A percentile compares a stretch with the other conserved stretches of the same genome.
These are phyloP conservation scores for Erythrobasidium hasegawianum DNA, from an alignment of 1,284 basidiomycete species.

Conservation along the genomic window DNA sequence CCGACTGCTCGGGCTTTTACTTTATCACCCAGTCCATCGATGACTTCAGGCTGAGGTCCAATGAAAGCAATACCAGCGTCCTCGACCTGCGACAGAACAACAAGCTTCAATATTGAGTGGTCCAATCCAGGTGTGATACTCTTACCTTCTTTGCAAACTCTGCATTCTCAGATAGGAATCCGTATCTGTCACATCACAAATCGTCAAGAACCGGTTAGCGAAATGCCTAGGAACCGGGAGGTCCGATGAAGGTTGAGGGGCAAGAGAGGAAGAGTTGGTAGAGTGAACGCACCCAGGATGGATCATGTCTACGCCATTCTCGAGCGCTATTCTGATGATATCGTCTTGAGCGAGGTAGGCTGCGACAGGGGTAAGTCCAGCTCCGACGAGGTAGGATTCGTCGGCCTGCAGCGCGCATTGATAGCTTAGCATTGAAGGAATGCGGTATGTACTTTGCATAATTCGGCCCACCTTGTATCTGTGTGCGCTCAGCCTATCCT, in stretches of 20 bases:
- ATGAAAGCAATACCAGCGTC: slow-evolving; percentile 96
- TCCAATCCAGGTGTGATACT: neutral
- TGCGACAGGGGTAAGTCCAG: slow-evolving; percentile 87
- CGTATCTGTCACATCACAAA: slow-evolving; percentile 83
- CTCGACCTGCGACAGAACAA: slow-evolving; percentile 62
- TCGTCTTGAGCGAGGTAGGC: slow-evolving; percentile 98
- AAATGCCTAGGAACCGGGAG: neutral
- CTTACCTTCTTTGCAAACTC: slow-evolving; percentile 75
- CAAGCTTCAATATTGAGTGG: neutral
- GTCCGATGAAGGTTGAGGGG: slow-evolving; percentile 18
- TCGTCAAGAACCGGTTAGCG: no score
- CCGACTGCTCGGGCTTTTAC: slow-evolving; percentile 89
- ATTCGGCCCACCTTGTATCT: slow-evolving; percentile 74
- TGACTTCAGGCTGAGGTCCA: slow-evolving; percentile 92
- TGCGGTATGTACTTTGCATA: neutral
- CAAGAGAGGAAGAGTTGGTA: slow-evolving; percentile 7
- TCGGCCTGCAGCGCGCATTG: slow-evolving; percentile 66
- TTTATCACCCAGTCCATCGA: slow-evolving; percentile 97
- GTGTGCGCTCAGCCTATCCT: slow-evolving; percentile 95
- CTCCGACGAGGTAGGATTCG: slow-evolving; percentile 97
- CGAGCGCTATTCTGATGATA: slow-evolving; percentile 87
- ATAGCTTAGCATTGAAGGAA: neutral
- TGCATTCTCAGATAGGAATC: slow-evolving; percentile 97
- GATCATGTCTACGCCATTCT: slow-evolving; percentile 88
- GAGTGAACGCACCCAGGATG: slow-evolving; percentile 60